Conservation (phyloP, 1,139 yeast genomes). For the Kodamaea alishanica region DNA sequence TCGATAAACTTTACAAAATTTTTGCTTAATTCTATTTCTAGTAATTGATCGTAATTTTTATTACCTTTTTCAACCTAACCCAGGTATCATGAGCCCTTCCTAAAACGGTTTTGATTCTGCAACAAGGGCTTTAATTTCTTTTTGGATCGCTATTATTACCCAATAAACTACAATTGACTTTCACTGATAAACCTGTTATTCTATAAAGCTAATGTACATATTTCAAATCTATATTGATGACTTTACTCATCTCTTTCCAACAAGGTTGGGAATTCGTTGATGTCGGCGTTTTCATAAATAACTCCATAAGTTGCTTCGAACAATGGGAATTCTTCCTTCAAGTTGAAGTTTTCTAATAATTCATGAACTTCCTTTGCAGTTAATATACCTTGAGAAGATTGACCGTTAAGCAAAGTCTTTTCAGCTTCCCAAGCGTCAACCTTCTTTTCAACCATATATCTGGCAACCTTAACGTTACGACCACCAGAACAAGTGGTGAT, state of each 20-base stretch:
- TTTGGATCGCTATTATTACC: no score
- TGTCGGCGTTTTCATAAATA: constrained; percentile 66
- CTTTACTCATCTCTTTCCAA: constrained; percentile 35
- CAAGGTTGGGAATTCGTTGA: constrained; percentile 60
- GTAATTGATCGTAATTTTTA: neutral
- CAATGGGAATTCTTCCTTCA: constrained; percentile 75
- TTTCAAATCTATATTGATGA: neutral
- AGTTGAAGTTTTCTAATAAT: constrained; percentile 59
- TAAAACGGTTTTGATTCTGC: no score
- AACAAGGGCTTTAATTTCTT: no score
- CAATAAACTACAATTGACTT: no score
- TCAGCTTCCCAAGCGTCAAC: constrained; percentile 78
- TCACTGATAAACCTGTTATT: neutral
- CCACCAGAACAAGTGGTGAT: constrained; percentile 97
- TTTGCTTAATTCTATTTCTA: neutral
- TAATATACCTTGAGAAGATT: constrained; percentile 89
- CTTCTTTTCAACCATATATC: constrained; percentile 66
- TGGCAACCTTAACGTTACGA: constrained; percentile 87
- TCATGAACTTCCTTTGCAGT: constrained; percentile 90
- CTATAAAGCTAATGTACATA: constrained; percentile 7
- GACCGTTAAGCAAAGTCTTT: constrained; percentile 80
- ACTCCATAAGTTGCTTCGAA: constrained; percentile 83
- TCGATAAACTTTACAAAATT: neutral
- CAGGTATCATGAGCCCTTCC: no score
- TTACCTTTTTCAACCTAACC: no score